These are phyloP conservation scores for Tritrichomonas foetus DNA, from an alignment of 208 protist species.

Conservation along the genomic window DNA sequence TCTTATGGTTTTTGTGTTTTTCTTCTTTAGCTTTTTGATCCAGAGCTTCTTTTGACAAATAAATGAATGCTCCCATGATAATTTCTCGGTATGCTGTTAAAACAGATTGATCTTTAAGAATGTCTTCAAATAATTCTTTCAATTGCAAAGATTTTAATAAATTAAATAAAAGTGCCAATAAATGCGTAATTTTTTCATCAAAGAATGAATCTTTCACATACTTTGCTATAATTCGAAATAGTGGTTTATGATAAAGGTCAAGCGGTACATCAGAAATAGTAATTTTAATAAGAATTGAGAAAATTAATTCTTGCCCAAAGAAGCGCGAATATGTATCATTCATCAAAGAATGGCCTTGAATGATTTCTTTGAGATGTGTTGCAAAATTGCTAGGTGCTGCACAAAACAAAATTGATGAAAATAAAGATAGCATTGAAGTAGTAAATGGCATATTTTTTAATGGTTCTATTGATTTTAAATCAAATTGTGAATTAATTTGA, in stretches of 20 bases:
- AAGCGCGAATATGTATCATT: neutral
- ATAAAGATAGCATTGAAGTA: neutral
- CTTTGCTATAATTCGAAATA: neutral
- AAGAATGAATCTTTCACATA: neutral
- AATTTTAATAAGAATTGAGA: neutral
- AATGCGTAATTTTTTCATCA: neutral
- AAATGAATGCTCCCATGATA: neutral
- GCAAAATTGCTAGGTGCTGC: neutral
- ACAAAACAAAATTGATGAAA: neutral
- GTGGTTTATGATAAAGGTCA: slow-evolving; percentile 20
- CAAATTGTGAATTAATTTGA: neutral
- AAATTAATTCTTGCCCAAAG: neutral
- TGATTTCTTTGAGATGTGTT: neutral
- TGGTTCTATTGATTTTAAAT: neutral
- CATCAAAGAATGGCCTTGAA: neutral
- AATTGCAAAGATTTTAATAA: neutral
- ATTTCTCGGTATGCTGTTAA: neutral
- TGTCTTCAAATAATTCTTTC: neutral
- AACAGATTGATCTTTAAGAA: neutral
- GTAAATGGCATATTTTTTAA: neutral
- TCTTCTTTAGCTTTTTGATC: too few relatives aligned
- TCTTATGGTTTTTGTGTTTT: too few relatives aligned
- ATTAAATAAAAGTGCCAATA: neutral
- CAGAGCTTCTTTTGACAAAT: neutral
- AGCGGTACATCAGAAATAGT: neutral